Percentiles rank a stretch among this genome's conserved stretches.
Conservation (phyloP, 495 filamentous ascomycete species). For the Penicillium antarcticum region DNA sequence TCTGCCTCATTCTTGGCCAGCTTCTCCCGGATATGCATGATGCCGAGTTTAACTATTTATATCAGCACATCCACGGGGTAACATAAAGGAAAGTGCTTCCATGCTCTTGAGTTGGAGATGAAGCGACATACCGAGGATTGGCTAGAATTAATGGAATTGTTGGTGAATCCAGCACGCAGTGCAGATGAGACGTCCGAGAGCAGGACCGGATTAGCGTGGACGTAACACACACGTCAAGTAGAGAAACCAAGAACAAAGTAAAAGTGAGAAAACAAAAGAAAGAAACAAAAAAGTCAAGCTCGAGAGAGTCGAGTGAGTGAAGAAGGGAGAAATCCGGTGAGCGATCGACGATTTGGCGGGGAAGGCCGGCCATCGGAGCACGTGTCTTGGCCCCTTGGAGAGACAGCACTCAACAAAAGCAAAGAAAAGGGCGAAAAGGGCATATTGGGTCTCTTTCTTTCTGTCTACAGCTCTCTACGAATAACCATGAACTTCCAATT, state of each 20-base stretch:
- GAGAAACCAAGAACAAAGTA: conserved; percentile 2
- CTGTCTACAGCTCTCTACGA: neutral
- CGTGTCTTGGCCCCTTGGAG: conserved; percentile 16
- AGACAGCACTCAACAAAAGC: neutral
- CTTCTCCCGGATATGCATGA: conserved; percentile 90
- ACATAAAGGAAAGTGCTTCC: neutral
- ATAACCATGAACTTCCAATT: no score
- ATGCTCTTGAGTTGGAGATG: neutral
- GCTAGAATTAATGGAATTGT: neutral
- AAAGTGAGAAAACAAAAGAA: conserved; percentile 6
- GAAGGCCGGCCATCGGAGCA: conserved; percentile 30
- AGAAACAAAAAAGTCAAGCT: conserved; percentile 8
- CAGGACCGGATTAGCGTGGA: no score
- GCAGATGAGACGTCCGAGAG: conserved; percentile 2
- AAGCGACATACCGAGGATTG: neutral
- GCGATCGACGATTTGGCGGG: conserved; percentile 17
- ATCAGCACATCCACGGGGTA: conserved; percentile 5
- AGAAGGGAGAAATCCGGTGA: conserved; percentile 9
- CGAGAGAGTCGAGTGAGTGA: neutral
- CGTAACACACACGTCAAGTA: no score
- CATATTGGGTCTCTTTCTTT: neutral
- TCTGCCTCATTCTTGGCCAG: conserved; percentile 75
- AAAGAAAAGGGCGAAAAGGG: neutral
- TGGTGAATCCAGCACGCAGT: conserved; percentile 1
- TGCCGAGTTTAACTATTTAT: conserved; percentile 20